phyloP scores from a whole-genome alignment of 805 yeast genomes.

The Zygotorulaspora florentina region DNA sequence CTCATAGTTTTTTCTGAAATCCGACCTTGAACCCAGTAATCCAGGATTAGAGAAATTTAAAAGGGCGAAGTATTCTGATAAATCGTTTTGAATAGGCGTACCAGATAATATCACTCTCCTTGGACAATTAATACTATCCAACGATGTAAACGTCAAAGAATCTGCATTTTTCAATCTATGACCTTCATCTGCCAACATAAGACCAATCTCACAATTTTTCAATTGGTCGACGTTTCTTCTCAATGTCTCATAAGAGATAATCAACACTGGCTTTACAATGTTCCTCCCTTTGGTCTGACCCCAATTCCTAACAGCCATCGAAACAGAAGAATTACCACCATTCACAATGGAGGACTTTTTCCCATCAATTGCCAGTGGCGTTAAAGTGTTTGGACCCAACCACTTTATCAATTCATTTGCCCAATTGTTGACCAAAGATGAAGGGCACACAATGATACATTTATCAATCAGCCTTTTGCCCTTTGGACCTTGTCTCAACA shows the following conservation, averaged over 20 bases:
- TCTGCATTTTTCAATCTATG: slow-evolving; percentile 85
- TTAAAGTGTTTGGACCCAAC: slow-evolving; percentile 87
- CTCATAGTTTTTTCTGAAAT: slow-evolving; percentile 83
- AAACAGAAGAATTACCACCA: slow-evolving; percentile 52
- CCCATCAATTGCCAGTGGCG: slow-evolving; percentile 91
- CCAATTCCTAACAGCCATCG: slow-evolving; percentile 72
- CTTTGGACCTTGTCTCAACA: slow-evolving; percentile 82
- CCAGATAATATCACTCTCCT: slow-evolving; percentile 92
- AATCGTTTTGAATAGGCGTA: slow-evolving; percentile 94
- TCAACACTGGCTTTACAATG: slow-evolving; percentile 87
- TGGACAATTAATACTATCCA: slow-evolving; percentile 76
- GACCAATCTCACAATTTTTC: slow-evolving; percentile 74
- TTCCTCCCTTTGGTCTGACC: slow-evolving; percentile 82
- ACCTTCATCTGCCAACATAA: slow-evolving; percentile 83
- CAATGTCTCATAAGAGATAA: slow-evolving; percentile 90
- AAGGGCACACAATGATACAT: slow-evolving; percentile 91
- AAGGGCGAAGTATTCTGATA: slow-evolving; percentile 88
- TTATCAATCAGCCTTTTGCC: slow-evolving; percentile 77
- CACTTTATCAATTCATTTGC: slow-evolving; percentile 93
- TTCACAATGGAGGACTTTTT: slow-evolving; percentile 57
- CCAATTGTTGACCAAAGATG: slow-evolving; percentile 92
- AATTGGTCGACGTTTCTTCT: slow-evolving; percentile 77
- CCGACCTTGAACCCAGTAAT: slow-evolving; percentile 73
- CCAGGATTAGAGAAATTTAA: slow-evolving; percentile 94
- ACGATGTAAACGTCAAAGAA: slow-evolving; percentile 82